phyloP scores from a whole-genome alignment of 768 basidiomycete species.

The Tylopilus felleus region DNA sequence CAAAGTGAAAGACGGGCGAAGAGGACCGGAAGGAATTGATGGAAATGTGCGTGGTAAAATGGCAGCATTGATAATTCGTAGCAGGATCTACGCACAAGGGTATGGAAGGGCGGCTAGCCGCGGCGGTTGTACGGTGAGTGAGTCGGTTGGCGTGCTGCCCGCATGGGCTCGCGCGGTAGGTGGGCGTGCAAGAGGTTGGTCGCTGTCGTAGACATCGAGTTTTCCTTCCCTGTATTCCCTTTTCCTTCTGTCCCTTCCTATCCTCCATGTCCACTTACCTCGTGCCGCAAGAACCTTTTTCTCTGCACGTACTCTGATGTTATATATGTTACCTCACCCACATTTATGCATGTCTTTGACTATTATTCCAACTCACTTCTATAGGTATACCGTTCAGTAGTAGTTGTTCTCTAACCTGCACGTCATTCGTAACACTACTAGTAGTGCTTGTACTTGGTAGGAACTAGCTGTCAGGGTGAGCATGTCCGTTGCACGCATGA shows the following conservation, averaged over 20 bases:
- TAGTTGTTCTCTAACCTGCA: neutral
- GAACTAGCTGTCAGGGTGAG: neutral
- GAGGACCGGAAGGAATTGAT: conserved; percentile 67
- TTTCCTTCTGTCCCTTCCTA: neutral
- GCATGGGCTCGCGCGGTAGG: neutral
- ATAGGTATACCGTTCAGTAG: neutral
- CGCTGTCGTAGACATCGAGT: neutral
- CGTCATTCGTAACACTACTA: neutral
- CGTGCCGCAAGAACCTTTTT: conserved; percentile 10
- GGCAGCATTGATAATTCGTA: neutral
- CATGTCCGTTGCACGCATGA: neutral
- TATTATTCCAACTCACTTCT: neutral
- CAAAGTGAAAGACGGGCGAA: conserved; percentile 62
- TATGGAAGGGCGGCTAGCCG: conserved; percentile 25
- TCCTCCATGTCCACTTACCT: conserved; percentile 1
- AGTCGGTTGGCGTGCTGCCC: neutral
- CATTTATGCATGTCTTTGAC: neutral
- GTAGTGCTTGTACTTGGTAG: neutral
- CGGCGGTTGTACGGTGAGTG: conserved; percentile 10
- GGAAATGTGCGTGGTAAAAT: conserved; percentile 49
- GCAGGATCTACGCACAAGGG: conserved; percentile 69
- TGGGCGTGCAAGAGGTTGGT: neutral
- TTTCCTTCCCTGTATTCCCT: neutral
- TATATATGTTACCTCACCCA: conserved; percentile 8
- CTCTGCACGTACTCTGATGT: neutral